These are phyloP conservation scores for Strombidium stylifer DNA, from an alignment of 73 alveolate genomes.

Conservation along the genomic window DNA sequence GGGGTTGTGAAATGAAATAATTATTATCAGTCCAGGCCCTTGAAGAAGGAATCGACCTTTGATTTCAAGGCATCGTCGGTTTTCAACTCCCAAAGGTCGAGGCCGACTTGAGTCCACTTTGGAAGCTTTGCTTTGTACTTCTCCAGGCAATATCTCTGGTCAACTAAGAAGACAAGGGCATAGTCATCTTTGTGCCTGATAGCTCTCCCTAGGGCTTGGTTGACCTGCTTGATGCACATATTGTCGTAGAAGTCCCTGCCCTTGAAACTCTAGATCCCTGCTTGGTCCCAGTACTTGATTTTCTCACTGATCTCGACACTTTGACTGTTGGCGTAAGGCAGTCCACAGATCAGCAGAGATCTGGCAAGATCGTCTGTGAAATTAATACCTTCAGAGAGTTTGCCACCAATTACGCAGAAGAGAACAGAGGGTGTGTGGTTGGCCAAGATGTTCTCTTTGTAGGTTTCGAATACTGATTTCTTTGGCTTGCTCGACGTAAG, in stretches of 20 bases:
- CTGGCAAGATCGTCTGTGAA: slow-evolving; percentile 91
- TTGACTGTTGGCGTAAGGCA: slow-evolving; percentile 88
- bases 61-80: too few relatives aligned
- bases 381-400: slow-evolving; percentile 94
- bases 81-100: background rate
- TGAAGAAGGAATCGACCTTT: too few relatives aligned
- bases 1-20: too few relatives aligned
- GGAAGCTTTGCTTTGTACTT: slow-evolving; percentile 44
- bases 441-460: too few relatives aligned
- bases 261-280: slow-evolving; percentile 13
- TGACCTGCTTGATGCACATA: slow-evolving; percentile 80
- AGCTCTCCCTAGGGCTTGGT: slow-evolving; percentile 92
- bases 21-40: too few relatives aligned
- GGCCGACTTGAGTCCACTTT: slow-evolving; percentile 14
- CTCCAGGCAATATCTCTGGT: slow-evolving; percentile 51
- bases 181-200: slow-evolving; percentile 89
- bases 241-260: slow-evolving; percentile 92
- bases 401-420: slow-evolving; percentile 95
- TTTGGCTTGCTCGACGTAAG: slow-evolving; percentile 39
- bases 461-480: slow-evolving; percentile 41
- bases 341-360: slow-evolving; percentile 83
- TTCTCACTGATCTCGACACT: slow-evolving; percentile 80
- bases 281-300: slow-evolving; percentile 60
- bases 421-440: slow-evolving; percentile 63
- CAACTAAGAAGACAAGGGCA: slow-evolving; percentile 76